Conservation (phyloP, 345 rosid genomes). For the Lepidium didymum region DNA sequence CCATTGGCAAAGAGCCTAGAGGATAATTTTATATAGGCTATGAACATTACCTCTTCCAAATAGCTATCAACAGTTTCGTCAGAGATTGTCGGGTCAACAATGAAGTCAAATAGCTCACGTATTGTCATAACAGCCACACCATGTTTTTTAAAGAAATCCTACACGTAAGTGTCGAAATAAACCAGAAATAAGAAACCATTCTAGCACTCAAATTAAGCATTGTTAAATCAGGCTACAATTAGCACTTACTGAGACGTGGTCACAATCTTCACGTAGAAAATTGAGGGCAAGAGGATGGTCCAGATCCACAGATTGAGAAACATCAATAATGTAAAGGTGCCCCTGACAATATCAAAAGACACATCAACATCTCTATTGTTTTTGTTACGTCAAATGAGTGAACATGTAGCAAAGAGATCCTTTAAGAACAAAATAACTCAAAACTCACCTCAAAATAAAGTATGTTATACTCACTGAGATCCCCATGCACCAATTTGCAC, state of each 20-base stretch:
- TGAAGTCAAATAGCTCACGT: constrained; percentile 86
- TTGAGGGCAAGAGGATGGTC: constrained; percentile 93
- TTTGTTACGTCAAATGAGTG: background rate
- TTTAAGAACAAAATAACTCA: background rate
- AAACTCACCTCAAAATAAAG: constrained; percentile 73
- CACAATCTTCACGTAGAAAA: constrained; percentile 89
- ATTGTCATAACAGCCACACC: constrained; percentile 96
- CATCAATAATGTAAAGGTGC: constrained; percentile 85
- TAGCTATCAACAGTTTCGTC: constrained; percentile 76
- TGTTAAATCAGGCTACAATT: background rate
- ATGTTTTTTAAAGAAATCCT: constrained; percentile 88
- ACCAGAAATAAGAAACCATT: background rate
- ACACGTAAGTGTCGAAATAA: background rate
- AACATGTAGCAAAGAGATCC: background rate
- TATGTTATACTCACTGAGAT: constrained; percentile 96
- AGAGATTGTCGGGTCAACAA: constrained; percentile 81
- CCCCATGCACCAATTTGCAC: constrained; percentile 96
- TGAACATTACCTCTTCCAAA: constrained; percentile 63
- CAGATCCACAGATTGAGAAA: constrained; percentile 91
- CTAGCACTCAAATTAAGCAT: background rate
- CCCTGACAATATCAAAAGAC: constrained; percentile 42
- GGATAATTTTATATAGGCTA: background rate
- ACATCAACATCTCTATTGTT: background rate
- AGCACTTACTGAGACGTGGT: constrained; percentile 81
- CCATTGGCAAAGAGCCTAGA: background rate